These are phyloP conservation scores for Solanum lycopersicoides DNA, from an alignment of 257 asterid species.

Conservation along the genomic window DNA sequence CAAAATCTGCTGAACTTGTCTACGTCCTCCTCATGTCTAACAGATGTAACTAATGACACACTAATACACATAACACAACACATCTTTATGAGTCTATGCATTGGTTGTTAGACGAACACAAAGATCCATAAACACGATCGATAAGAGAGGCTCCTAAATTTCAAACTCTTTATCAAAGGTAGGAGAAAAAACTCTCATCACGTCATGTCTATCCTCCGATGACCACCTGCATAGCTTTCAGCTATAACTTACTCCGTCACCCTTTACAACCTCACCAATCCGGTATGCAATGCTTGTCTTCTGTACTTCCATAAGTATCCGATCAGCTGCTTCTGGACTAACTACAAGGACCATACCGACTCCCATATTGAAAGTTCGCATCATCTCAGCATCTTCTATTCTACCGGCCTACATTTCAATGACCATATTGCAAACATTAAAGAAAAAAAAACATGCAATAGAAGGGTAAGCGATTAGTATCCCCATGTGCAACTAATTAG, in stretches of 20 bases:
- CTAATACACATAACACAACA: background rate
- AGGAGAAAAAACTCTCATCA: background rate
- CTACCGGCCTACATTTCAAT: conserved; percentile 47
- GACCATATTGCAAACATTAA: background rate
- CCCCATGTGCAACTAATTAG: background rate
- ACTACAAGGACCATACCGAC: conserved; percentile 91
- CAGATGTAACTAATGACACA: background rate
- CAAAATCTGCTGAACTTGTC: background rate
- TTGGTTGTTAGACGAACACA: background rate
- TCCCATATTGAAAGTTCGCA: conserved; percentile 88
- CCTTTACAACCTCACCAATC: conserved; percentile 59
- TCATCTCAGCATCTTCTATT: conserved; percentile 78
- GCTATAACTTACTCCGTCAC: conserved; percentile 55
- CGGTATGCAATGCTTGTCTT: conserved; percentile 12
- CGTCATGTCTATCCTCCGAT: background rate
- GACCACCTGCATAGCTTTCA: background rate
- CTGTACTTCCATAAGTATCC: conserved; percentile 34
- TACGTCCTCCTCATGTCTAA: background rate
- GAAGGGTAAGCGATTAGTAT: background rate
- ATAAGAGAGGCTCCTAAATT: background rate
- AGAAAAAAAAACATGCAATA: background rate
- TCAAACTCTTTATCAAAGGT: background rate
- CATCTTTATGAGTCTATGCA: background rate
- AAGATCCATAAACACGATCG: background rate
- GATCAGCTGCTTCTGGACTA: conserved; percentile 48